These are phyloP conservation scores for Pseudotsuga menziesii DNA, from an alignment of 75 land plant genomes.

Conservation along the genomic window DNA sequence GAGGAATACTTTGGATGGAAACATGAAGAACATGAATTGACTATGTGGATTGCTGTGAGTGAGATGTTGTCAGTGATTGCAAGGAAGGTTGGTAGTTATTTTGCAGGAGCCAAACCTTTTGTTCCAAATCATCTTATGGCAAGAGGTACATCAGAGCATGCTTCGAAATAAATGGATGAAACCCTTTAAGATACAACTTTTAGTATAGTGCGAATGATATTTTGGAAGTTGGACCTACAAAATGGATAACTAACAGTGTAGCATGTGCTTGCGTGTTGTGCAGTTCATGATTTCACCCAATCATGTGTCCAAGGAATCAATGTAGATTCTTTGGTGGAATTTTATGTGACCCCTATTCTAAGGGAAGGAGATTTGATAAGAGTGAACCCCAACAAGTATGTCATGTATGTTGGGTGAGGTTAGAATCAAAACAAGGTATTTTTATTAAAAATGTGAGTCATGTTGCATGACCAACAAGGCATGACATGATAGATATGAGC, in stretches of 20 bases:
- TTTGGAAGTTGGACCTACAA: constrained; percentile 80
- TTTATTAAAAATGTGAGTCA: too few species aligned
- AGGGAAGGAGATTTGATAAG: too few species aligned
- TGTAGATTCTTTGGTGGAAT: constrained; percentile 79
- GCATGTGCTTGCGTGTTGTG: constrained; percentile 62
- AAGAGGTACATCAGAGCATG: too few species aligned
- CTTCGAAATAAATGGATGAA: constrained; percentile 69
- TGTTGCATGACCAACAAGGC: too few species aligned
- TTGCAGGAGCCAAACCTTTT: constrained; percentile 26
- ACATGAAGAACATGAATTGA: too few species aligned
- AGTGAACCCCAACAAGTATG: too few species aligned
- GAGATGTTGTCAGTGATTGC: constrained; percentile 60
- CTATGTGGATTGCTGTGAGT: constrained; percentile 69
- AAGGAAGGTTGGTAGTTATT: constrained; percentile 32
- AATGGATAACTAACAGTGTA: constrained; percentile 86
- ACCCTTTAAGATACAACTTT: constrained; percentile 50
- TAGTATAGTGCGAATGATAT: constrained; percentile 42
- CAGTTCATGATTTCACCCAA: too few species aligned
- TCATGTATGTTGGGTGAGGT: constrained; percentile 83
- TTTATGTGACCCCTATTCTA: constrained; percentile 74
- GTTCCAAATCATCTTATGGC: constrained; percentile 25
- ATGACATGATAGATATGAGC: constrained; percentile 88
- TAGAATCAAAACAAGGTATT: constrained; percentile 81
- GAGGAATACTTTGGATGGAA: too few species aligned
- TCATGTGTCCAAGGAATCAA: constrained; percentile 86